Base-by-base conservation (phyloP, 352 stramenopile genomes). In the Salisapilia sapeloensis region DNA sequence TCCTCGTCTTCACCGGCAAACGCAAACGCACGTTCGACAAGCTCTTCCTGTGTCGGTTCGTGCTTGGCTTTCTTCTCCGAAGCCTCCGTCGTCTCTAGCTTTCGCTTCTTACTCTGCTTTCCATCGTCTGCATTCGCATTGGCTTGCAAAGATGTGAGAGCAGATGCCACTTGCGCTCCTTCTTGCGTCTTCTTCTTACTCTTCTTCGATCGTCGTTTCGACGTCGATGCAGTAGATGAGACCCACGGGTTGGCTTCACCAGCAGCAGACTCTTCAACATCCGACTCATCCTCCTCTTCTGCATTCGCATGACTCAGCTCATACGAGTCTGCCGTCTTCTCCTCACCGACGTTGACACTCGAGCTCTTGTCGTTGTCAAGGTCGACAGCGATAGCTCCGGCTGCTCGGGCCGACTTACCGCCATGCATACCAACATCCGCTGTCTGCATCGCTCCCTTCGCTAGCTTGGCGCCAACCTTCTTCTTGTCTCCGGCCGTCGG, bases 21-120 rank as follows among this genome's bases (percentile, higher is more conserved):
- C 21, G 92, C 92, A 63, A 99, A 99, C 14, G 93, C 94, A 22
- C 77, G 70, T 12, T 70, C 57, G 14, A 99, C 90, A 7, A 99
- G 61, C 44, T 97, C 89, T 37, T 94, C 85, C 50, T 97, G 84
- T 18, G 42, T 79, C 29, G 58, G 45, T 17, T 56, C 47, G 4
- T 56, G 46, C 23, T 56, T 44, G 14, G 35, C 32, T 14, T 15
- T 33, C 35, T 60, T 72, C 29, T 55, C 55, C 32, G 17, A 25
- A 17, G 31, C 4, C 3, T 19, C 3, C 23, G 80, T 82, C 27
- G 47, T 66, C 4, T 42, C 18, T 38, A 18, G 15, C 42, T 74
- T 75, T 33, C 59, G 59, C 30, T 66, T 70, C 42, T 78, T 81
- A 40, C 31, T 60, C 47, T 76, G 77, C 21, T 56, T 72, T 7